Evolutionary conservation across 805 yeast species (phyloP).

Genomic region (Candida xiaguanensis): DNA sequence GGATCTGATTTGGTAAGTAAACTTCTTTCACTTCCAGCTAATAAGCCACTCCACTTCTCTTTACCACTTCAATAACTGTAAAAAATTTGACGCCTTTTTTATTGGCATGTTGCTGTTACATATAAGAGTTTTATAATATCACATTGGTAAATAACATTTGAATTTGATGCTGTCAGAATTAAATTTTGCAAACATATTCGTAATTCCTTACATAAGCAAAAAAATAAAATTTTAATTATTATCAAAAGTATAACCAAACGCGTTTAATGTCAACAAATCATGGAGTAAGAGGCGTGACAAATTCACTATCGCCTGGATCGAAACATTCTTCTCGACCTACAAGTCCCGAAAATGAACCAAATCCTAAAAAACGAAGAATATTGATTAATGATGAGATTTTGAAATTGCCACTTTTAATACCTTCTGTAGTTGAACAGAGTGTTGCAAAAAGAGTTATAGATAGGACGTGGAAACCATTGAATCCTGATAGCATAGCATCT

Average conservation of each 20-base stretch:
- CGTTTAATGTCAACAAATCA: background rate
- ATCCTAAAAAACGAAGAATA: background rate
- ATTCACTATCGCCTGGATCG: background rate
- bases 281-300: background rate
- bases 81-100: too few relatives aligned
- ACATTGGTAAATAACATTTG: too few relatives aligned
- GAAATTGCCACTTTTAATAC: background rate
- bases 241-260: background rate
- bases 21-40: too few relatives aligned
- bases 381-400: conserved; percentile 2
- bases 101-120: too few relatives aligned
- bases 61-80: too few relatives aligned
- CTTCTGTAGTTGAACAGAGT: conserved; percentile 9
- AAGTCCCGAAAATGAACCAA: conserved; percentile 4
- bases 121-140: too few relatives aligned
- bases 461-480: conserved; percentile 28
- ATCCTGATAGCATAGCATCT: conserved; percentile 12
- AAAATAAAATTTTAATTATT: too few relatives aligned
- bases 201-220: background rate
- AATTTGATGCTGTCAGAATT: too few relatives aligned
- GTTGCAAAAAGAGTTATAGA: conserved; percentile 26
- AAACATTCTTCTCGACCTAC: conserved; percentile 1
- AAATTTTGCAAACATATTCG: background rate
- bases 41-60: too few relatives aligned
- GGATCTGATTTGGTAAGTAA: too few relatives aligned